Percentiles rank a stretch among this genome's conserved stretches.
Evolutionary conservation across 352 stramenopile species (phyloP).

Genomic region (Halophytophthora batemanensis): DNA sequence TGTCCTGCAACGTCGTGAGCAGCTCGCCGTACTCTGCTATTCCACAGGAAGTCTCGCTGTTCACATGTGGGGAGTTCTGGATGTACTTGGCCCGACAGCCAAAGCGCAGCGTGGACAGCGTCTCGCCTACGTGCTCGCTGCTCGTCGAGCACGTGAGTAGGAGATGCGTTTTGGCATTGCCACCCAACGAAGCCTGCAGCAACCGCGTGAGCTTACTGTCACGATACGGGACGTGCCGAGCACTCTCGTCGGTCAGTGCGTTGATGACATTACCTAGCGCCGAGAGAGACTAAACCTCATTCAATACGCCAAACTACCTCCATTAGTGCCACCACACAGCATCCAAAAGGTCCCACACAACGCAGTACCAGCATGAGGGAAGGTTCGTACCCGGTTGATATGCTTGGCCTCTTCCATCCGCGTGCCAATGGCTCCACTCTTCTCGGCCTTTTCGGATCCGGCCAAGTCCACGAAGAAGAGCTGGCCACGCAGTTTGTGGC

Average conservation of each 20-base stretch:
- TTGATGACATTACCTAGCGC: conserved; percentile 73
- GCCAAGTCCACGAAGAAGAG: conserved; percentile 69
- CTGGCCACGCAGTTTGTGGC: conserved; percentile 16
- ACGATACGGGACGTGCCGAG: conserved; percentile 67
- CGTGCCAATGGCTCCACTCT: conserved; percentile 43
- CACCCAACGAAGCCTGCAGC: conserved; percentile 82
- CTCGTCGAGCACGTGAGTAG: conserved; percentile 57
- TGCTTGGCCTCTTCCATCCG: conserved; percentile 70
- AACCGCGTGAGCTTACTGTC: conserved; percentile 89
- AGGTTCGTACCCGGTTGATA: conserved; percentile 53
- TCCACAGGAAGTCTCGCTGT: conserved; percentile 41
- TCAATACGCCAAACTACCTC: background rate
- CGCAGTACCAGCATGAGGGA: background rate
- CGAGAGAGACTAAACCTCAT: conserved; percentile 52
- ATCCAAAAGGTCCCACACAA: background rate
- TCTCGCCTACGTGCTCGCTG: conserved; percentile 49
- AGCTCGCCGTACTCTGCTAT: conserved; percentile 25
- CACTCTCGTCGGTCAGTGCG: conserved; percentile 41
- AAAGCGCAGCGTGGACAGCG: conserved; percentile 89
- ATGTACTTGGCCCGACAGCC: conserved; percentile 86
- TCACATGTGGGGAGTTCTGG: conserved; percentile 65
- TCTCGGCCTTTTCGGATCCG: conserved; percentile 63
- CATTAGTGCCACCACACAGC: background rate
- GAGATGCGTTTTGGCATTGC: conserved; percentile 87
- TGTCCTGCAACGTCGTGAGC: conserved; percentile 46